A percentile compares a stretch with the other conserved stretches of the same genome.
phyloP scores from a whole-genome alignment of 768 basidiomycete genomes.

The Hygrocybe punicea region DNA sequence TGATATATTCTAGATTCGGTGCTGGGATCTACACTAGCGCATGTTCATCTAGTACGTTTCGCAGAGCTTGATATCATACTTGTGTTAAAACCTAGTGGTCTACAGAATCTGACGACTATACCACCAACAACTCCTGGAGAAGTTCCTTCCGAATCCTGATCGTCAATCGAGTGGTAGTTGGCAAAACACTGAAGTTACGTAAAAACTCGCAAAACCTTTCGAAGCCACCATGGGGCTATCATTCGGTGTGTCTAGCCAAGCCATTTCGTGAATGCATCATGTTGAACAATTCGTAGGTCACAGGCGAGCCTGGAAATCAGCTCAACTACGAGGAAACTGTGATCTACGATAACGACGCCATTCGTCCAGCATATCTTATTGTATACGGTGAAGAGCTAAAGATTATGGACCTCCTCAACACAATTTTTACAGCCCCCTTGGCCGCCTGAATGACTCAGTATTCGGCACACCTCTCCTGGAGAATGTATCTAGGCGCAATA shows the following conservation, averaged over 20 bases:
- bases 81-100: not conserved
- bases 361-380: slow-evolving; percentile 64
- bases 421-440: slow-evolving; percentile 47
- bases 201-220: slow-evolving; percentile 47
- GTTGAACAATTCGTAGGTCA: slow-evolving; percentile 37
- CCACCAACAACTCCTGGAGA: slow-evolving; percentile 39
- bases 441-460: slow-evolving; percentile 36
- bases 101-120: slow-evolving; percentile 68
- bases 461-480: too few species aligned
- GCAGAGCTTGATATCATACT: not conserved
- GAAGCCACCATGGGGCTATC: slow-evolving; percentile 53
- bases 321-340: slow-evolving; percentile 70
- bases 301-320: slow-evolving; percentile 58
- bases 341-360: slow-evolving; percentile 62
- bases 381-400: slow-evolving; percentile 47
- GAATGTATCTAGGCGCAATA: too few species aligned
- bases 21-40: slow-evolving; percentile 63
- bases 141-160: slow-evolving; percentile 49
- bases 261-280: slow-evolving; percentile 1
- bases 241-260: slow-evolving; percentile 43
- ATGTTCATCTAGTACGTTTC: slow-evolving; percentile 60
- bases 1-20: slow-evolving; percentile 48
- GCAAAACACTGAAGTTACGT: slow-evolving; percentile 49
- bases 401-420: slow-evolving; percentile 33
- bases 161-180: slow-evolving; percentile 61